Evolutionary conservation across 1,284 basidiomycete species (phyloP).

Genomic region (Ustilago vetiveriae): DNA sequence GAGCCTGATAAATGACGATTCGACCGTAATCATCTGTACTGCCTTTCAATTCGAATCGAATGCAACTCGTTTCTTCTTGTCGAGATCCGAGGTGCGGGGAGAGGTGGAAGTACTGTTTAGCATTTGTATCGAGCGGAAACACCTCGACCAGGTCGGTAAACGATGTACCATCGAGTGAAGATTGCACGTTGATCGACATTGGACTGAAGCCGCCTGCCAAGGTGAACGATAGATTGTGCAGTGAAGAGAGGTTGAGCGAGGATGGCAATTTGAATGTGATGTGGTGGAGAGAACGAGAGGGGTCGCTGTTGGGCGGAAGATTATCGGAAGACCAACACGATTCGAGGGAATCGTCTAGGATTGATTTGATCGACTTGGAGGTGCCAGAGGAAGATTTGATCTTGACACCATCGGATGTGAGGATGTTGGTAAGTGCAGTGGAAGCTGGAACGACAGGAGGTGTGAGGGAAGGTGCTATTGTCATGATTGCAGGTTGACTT

Average conservation of each 20-base stretch:
- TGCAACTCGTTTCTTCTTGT: neutral
- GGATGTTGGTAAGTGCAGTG: slow-evolving; percentile 23
- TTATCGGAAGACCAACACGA: slow-evolving; percentile 50
- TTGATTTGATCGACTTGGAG: slow-evolving; percentile 37
- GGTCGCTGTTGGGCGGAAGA: slow-evolving; percentile 28
- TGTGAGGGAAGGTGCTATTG: slow-evolving; percentile 21
- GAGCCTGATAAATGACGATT: slow-evolving; percentile 34
- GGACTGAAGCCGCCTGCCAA: slow-evolving; percentile 46
- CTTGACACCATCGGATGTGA: slow-evolving; percentile 24
- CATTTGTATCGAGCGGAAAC: slow-evolving; percentile 36
- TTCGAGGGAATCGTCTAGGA: slow-evolving; percentile 40
- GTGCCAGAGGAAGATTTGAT: slow-evolving; percentile 46
- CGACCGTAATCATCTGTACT: slow-evolving; percentile 50
- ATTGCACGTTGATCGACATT: slow-evolving; percentile 11
- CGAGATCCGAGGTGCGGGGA: neutral
- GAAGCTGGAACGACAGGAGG: slow-evolving; percentile 4
- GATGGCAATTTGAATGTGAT: slow-evolving; percentile 29
- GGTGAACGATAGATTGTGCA: slow-evolving; percentile 34
- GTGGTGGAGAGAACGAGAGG: slow-evolving; percentile 4
- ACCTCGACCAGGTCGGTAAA: slow-evolving; percentile 4
- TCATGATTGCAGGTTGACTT: slow-evolving; percentile 11
- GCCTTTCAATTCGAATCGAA: slow-evolving; percentile 29
- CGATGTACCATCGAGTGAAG: slow-evolving; percentile 15
- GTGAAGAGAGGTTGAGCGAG: neutral
- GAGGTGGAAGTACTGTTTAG: slow-evolving; percentile 33